Conservation (phyloP, 257 asterid genomes). For the Linaria vulgaris region DNA sequence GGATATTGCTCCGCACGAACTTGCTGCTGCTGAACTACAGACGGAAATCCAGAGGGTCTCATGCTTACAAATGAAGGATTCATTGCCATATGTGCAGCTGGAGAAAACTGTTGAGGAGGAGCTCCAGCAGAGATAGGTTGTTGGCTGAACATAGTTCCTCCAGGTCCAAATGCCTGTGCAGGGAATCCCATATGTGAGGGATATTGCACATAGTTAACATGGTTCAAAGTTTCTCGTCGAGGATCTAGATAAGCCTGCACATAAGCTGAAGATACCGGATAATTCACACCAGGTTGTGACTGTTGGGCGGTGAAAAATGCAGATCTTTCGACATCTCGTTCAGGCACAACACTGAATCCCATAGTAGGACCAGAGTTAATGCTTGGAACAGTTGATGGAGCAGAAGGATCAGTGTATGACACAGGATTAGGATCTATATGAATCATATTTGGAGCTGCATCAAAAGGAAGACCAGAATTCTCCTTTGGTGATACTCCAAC, state of each 20-base stretch:
- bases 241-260: slow-evolving; percentile 56
- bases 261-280: slow-evolving; percentile 54
- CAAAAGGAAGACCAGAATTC: slow-evolving; percentile 38
- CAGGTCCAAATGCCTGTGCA: slow-evolving; percentile 50
- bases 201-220: slow-evolving; percentile 50
- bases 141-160: slow-evolving; percentile 53
- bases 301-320: slow-evolving; percentile 47
- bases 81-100: slow-evolving; percentile 65
- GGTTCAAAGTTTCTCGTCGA: slow-evolving; percentile 50
- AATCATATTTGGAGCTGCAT: slow-evolving; percentile 40
- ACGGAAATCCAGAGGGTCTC: slow-evolving; percentile 47
- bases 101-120: slow-evolving; percentile 59
- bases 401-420: slow-evolving; percentile 38
- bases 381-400: slow-evolving; percentile 44
- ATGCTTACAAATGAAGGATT: slow-evolving; percentile 59
- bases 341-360: slow-evolving; percentile 34
- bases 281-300: slow-evolving; percentile 40
- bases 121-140: slow-evolving; percentile 47
- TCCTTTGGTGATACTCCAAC: slow-evolving; percentile 52
- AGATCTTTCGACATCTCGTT: slow-evolving; percentile 53
- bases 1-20: slow-evolving; percentile 57
- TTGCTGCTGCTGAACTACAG: slow-evolving; percentile 56
- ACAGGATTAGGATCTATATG: slow-evolving; percentile 40
- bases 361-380: slow-evolving; percentile 40
- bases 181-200: slow-evolving; percentile 77